Base-by-base conservation (phyloP, 371 early-diverging fungal species). In the Smittium culicis region DNA sequence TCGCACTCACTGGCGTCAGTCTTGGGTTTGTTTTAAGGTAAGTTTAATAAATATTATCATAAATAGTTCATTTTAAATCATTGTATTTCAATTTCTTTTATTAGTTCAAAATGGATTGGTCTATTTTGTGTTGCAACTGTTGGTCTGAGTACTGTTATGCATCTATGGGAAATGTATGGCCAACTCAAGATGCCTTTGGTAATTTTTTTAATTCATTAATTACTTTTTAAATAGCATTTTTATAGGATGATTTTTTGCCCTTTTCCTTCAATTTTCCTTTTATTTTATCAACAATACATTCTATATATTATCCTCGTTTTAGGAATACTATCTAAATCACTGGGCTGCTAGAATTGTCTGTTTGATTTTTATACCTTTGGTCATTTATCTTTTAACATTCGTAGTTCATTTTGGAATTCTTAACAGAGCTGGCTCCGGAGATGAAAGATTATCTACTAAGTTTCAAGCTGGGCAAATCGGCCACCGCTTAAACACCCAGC, bases 81-180 rank as follows among this genome's bases (percentile, higher is more conserved):
- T 86, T 45, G 76, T 86, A 16, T n/a, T n/a, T n/a, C n/a, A n/a
- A n/a, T n/a, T n/a, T n/a, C n/a, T n/a, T n/a, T n/a, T n/a, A 67
- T 74, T 11, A 96, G 98, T 80, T 88, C 98, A n/a, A 99, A 99
- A 76, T 99, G 99, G 99, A 97, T 99, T 35, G 99, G 99, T 0
- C 80, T 97, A 60, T 91, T 99, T 77, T 88, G 89, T n/a, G 91
- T 93, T 5, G 93, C 94, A 5, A 77, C 95, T 27, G 96, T 98
- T 35, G 99, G 99, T 5, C 66, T 95, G 77, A 88, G 92, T 73
- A 99, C 99, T 0, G 77, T 98, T 24, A 89, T 92, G 65, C 94
- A 96, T 61, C 82, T 99, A 3, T 99, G 93, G 88, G 87, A 93
- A 29, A 83, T 91, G 75, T 83, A 93, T 64, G 98, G 96, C 1